These are phyloP conservation scores for Sodiomyces alkalinus DNA, from an alignment of 2,329 filamentous ascomycete species.

Conservation along the genomic window DNA sequence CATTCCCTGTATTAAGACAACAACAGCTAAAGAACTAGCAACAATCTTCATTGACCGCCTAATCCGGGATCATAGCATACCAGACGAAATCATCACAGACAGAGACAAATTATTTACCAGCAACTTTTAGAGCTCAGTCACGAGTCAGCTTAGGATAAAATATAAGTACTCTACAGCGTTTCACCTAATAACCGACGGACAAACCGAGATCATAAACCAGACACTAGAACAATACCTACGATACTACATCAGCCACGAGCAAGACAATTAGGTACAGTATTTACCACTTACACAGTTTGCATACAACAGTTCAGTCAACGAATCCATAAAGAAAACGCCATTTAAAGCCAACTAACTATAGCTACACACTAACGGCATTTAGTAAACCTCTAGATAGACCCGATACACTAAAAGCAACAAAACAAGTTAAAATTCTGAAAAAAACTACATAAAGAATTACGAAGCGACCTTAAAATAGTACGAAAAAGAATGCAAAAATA, in stretches of 20 bases:
- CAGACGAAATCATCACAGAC: no score
- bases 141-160: no score
- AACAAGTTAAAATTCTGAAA: not conserved
- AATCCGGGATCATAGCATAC: no score
- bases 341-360: constrained; percentile 3
- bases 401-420: not conserved
- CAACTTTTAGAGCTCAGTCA: constrained; percentile 2
- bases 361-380: not conserved
- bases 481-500: not conserved
- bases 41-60: no score
- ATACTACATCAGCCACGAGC: no score
- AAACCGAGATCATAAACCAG: no score
- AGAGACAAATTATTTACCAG: constrained; percentile 2
- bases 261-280: constrained; percentile 4
- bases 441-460: no score
- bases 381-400: not conserved
- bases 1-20: no score
- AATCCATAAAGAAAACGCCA: constrained; percentile 2
- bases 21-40: no score
- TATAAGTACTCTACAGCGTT: constrained; percentile 3
- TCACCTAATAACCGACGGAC: no score
- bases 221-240: no score
- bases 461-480: not conserved
- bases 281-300: constrained; percentile 4
- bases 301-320: constrained; percentile 6